phyloP scores from a whole-genome alignment of 805 yeast genomes.

The Metschnikowia drakensbergensis region DNA sequence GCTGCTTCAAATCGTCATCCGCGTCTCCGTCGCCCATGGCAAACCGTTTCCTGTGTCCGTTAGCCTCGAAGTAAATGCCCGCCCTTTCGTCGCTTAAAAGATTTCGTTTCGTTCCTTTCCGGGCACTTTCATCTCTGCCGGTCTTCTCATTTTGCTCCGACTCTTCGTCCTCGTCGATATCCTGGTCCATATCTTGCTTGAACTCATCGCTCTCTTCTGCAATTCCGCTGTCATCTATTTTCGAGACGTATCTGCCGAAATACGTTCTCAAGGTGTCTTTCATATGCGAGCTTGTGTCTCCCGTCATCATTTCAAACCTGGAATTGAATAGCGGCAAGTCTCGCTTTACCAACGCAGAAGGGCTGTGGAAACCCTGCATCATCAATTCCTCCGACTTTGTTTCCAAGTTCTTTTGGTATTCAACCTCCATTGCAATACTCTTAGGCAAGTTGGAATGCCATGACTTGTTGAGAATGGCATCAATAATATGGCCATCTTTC shows the following conservation, averaged over 20 bases:
- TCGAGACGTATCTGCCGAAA: conserved; percentile 4
- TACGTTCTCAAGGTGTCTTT: conserved; percentile 6
- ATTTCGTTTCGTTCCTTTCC: conserved; percentile 13
- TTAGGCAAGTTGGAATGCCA: conserved; percentile 20
- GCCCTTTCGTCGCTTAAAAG: conserved; percentile 7
- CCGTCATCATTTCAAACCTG: conserved; percentile 5
- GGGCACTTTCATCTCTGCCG: conserved; percentile 2
- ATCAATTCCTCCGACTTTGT: not conserved
- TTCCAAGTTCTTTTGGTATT: conserved; percentile 7
- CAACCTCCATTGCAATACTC: not conserved
- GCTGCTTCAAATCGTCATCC: conserved; percentile 12
- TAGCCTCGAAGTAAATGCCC: conserved; percentile 5
- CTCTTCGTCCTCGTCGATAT: conserved; percentile 6
- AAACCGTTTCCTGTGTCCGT: conserved; percentile 9
- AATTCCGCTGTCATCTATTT: conserved; percentile 1
- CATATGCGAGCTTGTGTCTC: not conserved
- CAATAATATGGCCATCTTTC: conserved; percentile 43
- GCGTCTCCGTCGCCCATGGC: conserved; percentile 9
- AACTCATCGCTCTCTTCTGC: conserved; percentile 10
- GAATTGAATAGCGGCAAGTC: conserved; percentile 2
- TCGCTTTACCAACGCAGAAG: not conserved
- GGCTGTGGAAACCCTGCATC: not conserved
- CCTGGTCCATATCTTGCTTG: conserved; percentile 23
- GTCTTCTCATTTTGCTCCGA: conserved; percentile 2
- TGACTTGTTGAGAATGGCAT: conserved; percentile 21